Evolutionary conservation across 768 basidiomycete species (phyloP), one percentile per base, ranked within the genome.

Genomic region (Macrocybe gigantea): DNA sequence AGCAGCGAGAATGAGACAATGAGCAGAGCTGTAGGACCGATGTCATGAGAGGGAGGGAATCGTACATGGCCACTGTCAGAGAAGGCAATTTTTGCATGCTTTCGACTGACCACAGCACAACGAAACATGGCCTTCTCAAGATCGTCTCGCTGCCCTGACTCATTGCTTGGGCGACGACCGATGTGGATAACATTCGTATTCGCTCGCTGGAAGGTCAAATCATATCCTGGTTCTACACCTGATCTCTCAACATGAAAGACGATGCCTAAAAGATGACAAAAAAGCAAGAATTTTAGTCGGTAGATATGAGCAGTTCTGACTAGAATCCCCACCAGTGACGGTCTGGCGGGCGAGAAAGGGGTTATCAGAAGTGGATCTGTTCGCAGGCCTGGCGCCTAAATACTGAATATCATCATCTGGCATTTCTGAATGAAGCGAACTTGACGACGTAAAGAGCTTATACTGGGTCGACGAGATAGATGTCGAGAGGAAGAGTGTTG

Each of bases 51-150:
- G 41, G 49, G 56, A 45, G 39, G 41, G 13, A 47, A 22, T 45
- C 74, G 53, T 75, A 88, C 87, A 69, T 78, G 75, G 40, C 86
- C 85, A 52, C 73, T 76, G 56, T 86, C 82, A 5, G 82, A 72
- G 62, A 89, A 83, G 14, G 76, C 73, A 50, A 91, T 80, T 72
- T 81, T 86, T 48, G 88, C 87, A 68, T 91, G 88, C 58, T 69
- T 78, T 22, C 88, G 77, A 61, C 85, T 88, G 53, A 91, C 83
- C 40, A 90, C 88, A 31, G 85, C 82, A 58, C 88, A 89, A 42
- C 79, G 67, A 54, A 89, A 89, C 63, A 80, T 75, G 11, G 80
- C 84, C 48, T 72, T 73, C 47, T 73, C 70, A 43, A 63, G 64
- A 33, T 32, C 58, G 41, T 64, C 60, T 63, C 69, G 63, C 52